Evolutionary conservation across 441 rosid genomes (phyloP).

Genomic region (Codiaeum variegatum): DNA sequence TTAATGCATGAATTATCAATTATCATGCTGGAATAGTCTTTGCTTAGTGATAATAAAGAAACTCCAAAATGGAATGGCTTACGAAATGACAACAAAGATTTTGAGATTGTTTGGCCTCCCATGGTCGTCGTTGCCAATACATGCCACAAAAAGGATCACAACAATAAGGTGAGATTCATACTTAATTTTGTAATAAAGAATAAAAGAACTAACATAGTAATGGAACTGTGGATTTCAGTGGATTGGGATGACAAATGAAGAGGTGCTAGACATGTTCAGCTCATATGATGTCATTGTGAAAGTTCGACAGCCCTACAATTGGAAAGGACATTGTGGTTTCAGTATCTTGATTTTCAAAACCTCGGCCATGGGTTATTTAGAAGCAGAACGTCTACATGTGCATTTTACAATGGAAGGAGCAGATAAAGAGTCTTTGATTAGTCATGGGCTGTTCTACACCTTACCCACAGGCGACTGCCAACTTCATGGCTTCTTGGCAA

Average conservation of each 20-base stretch:
- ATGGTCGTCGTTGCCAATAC: constrained; percentile 18
- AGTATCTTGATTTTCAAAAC: constrained; percentile 35
- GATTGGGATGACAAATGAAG: constrained; percentile 30
- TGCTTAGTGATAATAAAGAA: neutral
- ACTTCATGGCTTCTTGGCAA: constrained; percentile 34
- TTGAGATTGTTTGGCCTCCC: constrained; percentile 25
- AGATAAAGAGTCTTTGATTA: constrained; percentile 27
- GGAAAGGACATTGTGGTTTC: constrained; percentile 30
- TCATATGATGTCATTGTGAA: constrained; percentile 24
- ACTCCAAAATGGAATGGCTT: constrained; percentile 9
- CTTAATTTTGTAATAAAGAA: neutral
- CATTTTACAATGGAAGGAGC: constrained; percentile 32
- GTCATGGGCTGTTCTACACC: constrained; percentile 2
- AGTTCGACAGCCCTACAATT: constrained; percentile 30
- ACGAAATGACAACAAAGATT: constrained; percentile 2
- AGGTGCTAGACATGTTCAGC: constrained; percentile 30
- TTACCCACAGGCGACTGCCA: constrained; percentile 23
- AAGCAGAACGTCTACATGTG: constrained; percentile 33
- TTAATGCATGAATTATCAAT: too few species aligned
- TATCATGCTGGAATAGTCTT: constrained; percentile 8
- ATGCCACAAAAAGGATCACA: neutral
- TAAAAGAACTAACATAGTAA: too few species aligned
- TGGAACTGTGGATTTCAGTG: constrained; percentile 23
- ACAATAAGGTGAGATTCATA: constrained; percentile 5
- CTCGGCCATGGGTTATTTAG: constrained; percentile 31